These are phyloP conservation scores for Fagus sylvatica DNA, from an alignment of 306 rosid species.

Conservation along the genomic window DNA sequence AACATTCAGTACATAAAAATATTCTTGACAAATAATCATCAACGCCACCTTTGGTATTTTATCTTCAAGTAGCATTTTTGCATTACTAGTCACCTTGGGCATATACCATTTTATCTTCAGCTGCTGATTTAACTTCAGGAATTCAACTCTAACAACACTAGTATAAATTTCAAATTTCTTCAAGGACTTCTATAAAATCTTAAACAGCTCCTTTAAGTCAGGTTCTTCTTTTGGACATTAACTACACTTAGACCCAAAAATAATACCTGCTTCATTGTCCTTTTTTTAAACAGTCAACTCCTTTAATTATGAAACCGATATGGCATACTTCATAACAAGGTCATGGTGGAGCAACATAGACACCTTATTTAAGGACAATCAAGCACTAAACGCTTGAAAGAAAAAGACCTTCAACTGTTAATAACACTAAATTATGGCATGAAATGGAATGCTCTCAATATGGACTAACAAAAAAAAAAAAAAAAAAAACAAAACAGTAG, in stretches of 20 bases:
- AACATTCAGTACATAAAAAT: neutral
- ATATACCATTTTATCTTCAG: neutral
- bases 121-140: neutral
- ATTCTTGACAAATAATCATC: neutral
- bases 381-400: neutral
- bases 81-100: neutral
- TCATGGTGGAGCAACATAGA: neutral
- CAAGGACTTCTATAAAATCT: neutral
- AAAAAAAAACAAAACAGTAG: too few species aligned
- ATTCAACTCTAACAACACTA: neutral
- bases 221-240: neutral
- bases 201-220: slow-evolving; percentile 1
- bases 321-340: neutral
- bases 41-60: neutral
- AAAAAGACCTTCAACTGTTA: neutral
- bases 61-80: too few species aligned
- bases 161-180: neutral
- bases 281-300: neutral
- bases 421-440: neutral
- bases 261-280: neutral
- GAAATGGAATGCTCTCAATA: neutral
- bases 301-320: neutral
- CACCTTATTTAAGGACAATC: neutral
- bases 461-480: neutral
- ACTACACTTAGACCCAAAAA: neutral